Evolutionary conservation across 805 yeast species (phyloP), one percentile per base, ranked within the genome.

Genomic region (Candida insectalens): DNA sequence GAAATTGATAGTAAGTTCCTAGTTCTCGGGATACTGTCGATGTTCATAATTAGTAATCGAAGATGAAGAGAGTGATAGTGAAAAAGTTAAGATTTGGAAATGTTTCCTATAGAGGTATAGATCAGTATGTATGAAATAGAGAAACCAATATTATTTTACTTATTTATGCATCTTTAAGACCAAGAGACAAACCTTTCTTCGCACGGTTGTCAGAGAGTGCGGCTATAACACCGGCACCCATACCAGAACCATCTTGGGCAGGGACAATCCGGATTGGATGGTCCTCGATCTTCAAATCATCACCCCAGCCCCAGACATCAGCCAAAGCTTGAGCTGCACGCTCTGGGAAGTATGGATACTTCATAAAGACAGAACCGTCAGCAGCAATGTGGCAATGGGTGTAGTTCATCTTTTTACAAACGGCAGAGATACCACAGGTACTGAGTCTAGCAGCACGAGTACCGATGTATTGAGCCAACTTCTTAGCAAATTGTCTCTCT

Each of bases 221-320:
- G 36, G 98, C 97, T 62, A 92, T 89, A 50, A 89, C 73, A 34
- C 97, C 98, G 36, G 98, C 98, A 56, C 98, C 98, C 32, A 84
- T 96, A 66, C 97, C 97, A 25, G 92, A 81, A 50, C 98, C 98
- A 65, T 92, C 98, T 65, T 89, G 96, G 44, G 98, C 97, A 38
- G 94, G 83, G 27, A 80, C 83, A 46, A 88, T 76, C 43, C 69
- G 62, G 52, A 92, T 77, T 44, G 97, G 97, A 58, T 85, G 85
- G 39, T 75, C 74, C 43, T 65, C 54, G 29, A 44, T 46, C 33
- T 47, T 46, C 29, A 53, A 10, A 15, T 49, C 53, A 3, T 56
- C 54, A 40, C 53, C 60, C 96, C 96, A 92, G 44, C 71, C 95
- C 56, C 83, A 87, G 50, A 92, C 83, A 59, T 89, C 97, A 57